Evolutionary conservation across 2,329 filamentous ascomycete genomes (phyloP), one percentile per base, ranked within the genome.

Genomic region (Ascochyta clinopodiicola): DNA sequence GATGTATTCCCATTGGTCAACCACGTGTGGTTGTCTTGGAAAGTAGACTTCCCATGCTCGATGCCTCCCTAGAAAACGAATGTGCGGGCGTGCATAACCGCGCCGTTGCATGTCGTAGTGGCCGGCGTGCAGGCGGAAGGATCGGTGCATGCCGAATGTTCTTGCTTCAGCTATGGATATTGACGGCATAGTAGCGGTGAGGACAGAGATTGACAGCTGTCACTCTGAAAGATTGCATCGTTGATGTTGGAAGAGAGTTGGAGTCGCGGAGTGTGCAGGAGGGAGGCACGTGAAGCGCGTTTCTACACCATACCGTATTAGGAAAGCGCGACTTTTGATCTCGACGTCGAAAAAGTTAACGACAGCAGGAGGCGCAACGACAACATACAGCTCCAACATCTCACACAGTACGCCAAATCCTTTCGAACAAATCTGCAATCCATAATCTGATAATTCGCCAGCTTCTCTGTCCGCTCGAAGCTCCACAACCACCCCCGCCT

Each of bases 321-420:
- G 50, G 61, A 45, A 57, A 61, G 55, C 46, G 56, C 55, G 42
- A 43, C 32, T 43, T 57, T 39, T 45, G 40, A 49, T 29, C 34
- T n/a, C 42, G 31, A 61, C 52, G 37, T 57, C 57, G 57, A 62
- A 69, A 67, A 68, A 65, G 63, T 68, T 52, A 37, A 63, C 46
- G 35, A 56, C 48, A 22, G 44, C 49, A 44, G 38, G 35, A 31
- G 44, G 45, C 51, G 62, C 63, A 69, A 64, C 58, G 44, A 45
- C 34, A 37, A 35, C 37, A 42, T 42, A 32, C 42, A 51, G 29
- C 25, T 8, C 31, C 49, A 49, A 48, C 48, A 27, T 36, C 22
- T 45, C 44, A 42, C 42, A 57, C 25, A 36, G 61, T 56, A 47
- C 19, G 57, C 36, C 31, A 39, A 22, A 19, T 9, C 8, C 15